Evolutionary conservation across 164 flowering plant species (phyloP), one percentile per base, ranked within the genome.

Genomic region (Protea cynaroides): DNA sequence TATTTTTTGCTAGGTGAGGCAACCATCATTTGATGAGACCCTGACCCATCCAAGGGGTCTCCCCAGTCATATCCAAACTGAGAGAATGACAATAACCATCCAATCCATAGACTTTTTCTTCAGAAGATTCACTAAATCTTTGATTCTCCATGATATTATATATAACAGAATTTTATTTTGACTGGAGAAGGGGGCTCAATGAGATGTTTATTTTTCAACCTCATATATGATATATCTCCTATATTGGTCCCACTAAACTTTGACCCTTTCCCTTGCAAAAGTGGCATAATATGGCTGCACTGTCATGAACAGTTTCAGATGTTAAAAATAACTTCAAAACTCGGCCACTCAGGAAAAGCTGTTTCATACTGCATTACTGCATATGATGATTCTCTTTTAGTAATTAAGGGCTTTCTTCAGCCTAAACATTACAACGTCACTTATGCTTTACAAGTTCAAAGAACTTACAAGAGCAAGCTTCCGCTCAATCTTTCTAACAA

Each of bases 381-480:
- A 49, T 49, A 15, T 13, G 52, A 15, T 52, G 17, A 52, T 7
- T 18, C 18, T 17, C 23, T 22, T 63, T 57, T 38, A 46, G 53
- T 37, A n/a, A 37, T 25, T 22, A 7, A 61, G 53, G 49, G n/a
- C 52, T 15, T 49, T 64, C 25, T 40, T 34, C 49, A 64, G 11
- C 2, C n/a, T 50, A 21, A 24, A 23, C n/a, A 8, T 19, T 38
- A 17, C 29, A n/a, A 12, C 11, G 43, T 29, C 13, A 56, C 1
- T 54, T 29, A 29, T 29, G 5, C 34, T 29, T 29, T 29, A 3
- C 21, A 14, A 65, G 59, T 46, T 23, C 15, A 24, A 51, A 63
- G 64, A 72, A 84, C 96, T 87, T 77, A 90, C 99, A 65, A 80
- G 72, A 70, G 72, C 63, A 66, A 94, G 93, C 72, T 83, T 91